Conservation (phyloP, 805 yeast genomes). For the Kuraishia cidri region DNA sequence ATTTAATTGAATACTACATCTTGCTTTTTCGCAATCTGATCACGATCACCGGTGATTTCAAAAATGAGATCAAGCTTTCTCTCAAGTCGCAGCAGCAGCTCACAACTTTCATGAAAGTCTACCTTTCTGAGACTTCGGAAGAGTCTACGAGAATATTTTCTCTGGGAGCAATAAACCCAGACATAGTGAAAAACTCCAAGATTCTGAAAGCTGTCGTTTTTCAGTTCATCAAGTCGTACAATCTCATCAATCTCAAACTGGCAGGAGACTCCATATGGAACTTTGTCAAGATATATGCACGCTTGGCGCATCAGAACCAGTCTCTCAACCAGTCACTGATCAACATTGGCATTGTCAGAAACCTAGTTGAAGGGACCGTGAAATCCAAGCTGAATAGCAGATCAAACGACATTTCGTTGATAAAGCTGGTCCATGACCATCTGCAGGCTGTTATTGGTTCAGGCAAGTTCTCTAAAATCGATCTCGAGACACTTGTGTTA, state of each 20-base stretch:
- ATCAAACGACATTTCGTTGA: conserved; percentile 37
- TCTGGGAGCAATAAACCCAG: conserved; percentile 65
- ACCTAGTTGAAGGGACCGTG: conserved; percentile 44
- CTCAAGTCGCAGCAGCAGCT: conserved; percentile 51
- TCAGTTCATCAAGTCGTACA: conserved; percentile 37
- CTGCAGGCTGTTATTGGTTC: conserved; percentile 36
- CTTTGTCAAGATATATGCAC: conserved; percentile 44
- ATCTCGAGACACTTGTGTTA: conserved; percentile 33
- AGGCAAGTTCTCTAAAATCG: conserved; percentile 34
- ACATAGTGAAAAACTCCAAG: conserved; percentile 45
- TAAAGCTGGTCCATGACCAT: conserved; percentile 40
- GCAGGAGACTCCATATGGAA: conserved; percentile 59
- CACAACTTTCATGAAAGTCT: conserved; percentile 44
- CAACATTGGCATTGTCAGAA: conserved; percentile 29
- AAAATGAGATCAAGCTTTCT: conserved; percentile 29
- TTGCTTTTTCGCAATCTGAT: conserved; percentile 38
- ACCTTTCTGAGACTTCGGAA: conserved; percentile 49
- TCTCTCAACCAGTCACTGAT: conserved; percentile 19
- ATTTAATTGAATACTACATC: conserved; percentile 57
- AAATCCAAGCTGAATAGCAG: conserved; percentile 39
- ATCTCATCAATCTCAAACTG: conserved; percentile 47
- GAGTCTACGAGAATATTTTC: conserved; percentile 57
- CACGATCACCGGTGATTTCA: conserved; percentile 12
- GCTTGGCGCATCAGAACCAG: conserved; percentile 18
- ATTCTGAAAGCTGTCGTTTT: conserved; percentile 41